A percentile compares a stretch with the other conserved stretches of the same genome.
Conservation (phyloP, 2,329 filamentous ascomycete species). For the Colletotrichum sp. region DNA sequence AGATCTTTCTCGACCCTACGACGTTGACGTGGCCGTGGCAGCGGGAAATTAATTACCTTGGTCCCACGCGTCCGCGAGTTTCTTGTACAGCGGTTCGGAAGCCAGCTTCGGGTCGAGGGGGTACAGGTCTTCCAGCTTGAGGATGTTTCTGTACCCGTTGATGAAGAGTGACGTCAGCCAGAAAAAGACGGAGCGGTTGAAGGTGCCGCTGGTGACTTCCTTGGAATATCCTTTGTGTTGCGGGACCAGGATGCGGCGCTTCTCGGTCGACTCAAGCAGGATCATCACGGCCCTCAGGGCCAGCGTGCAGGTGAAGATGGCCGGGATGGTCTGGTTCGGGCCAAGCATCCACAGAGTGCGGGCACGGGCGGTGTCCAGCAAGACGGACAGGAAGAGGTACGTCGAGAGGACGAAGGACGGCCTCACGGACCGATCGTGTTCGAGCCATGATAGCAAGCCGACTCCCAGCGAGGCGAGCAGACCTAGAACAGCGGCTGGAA, state of each 20-base stretch:
- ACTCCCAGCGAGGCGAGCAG: slow-evolving; percentile 2
- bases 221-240: slow-evolving; percentile 46
- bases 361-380: slow-evolving; percentile 22
- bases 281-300: slow-evolving; percentile 21
- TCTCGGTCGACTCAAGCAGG: slow-evolving; percentile 30
- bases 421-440: slow-evolving; percentile 14
- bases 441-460: slow-evolving; percentile 11
- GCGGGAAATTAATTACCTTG: slow-evolving; percentile 10
- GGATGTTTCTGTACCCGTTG: slow-evolving; percentile 46
- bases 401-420: slow-evolving; percentile 20
- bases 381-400: slow-evolving; percentile 18
- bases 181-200: slow-evolving; percentile 52
- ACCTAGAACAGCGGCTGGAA: not conserved
- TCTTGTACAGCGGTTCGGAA: slow-evolving; percentile 18
- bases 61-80: slow-evolving; percentile 23
- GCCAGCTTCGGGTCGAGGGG: slow-evolving; percentile 24
- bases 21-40: not conserved
- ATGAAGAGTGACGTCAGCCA: slow-evolving; percentile 59
- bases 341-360: slow-evolving; percentile 22
- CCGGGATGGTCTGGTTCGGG: slow-evolving; percentile 14
- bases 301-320: slow-evolving; percentile 18
- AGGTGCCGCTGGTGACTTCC: slow-evolving; percentile 57
- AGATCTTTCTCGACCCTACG: not conserved
- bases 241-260: slow-evolving; percentile 35
- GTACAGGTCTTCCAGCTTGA: slow-evolving; percentile 42